Percentiles rank a stretch among this genome's conserved stretches.
Conservation (phyloP, 2,329 filamentous ascomycete genomes). For the Talaromyces sp. region DNA sequence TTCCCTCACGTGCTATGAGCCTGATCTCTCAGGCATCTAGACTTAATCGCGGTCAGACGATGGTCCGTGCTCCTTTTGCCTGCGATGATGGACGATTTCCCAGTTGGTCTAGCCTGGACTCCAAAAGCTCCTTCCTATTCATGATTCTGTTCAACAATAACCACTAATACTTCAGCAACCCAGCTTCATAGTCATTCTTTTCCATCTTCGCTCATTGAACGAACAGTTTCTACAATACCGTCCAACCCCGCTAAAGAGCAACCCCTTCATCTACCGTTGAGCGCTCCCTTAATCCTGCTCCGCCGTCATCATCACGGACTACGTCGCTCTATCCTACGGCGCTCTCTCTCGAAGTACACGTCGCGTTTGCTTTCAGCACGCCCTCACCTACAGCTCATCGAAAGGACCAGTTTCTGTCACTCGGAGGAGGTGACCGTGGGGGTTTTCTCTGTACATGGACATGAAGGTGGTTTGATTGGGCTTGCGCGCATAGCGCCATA, state of each 20-base stretch:
- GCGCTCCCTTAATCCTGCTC: not conserved
- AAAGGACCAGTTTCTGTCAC: conserved; percentile 13
- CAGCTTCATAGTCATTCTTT: not conserved
- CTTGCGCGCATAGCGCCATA: conserved; percentile 39
- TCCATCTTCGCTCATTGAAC: not conserved
- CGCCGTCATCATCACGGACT: not conserved
- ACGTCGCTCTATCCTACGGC: not conserved
- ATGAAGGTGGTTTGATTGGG: conserved; percentile 37
- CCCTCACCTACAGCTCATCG: not conserved
- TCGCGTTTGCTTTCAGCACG: not conserved
- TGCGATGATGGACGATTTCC: conserved; percentile 2
- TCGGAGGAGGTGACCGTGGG: conserved; percentile 14
- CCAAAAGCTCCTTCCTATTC: not conserved
- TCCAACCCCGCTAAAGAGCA: not conserved
- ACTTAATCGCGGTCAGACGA: not conserved
- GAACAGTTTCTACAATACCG: not conserved
- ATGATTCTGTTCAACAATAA: not conserved
- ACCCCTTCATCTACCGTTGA: not conserved
- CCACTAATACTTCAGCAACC: not conserved
- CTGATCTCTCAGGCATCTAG: not conserved
- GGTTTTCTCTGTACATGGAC: conserved; percentile 23
- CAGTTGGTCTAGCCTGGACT: conserved; percentile 2
- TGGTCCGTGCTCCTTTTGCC: conserved; percentile 10
- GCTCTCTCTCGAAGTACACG: not conserved
- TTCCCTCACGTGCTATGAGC: not conserved